Conservation (phyloP, 2,329 filamentous ascomycete genomes). For the Elsinoe arachidis region DNA sequence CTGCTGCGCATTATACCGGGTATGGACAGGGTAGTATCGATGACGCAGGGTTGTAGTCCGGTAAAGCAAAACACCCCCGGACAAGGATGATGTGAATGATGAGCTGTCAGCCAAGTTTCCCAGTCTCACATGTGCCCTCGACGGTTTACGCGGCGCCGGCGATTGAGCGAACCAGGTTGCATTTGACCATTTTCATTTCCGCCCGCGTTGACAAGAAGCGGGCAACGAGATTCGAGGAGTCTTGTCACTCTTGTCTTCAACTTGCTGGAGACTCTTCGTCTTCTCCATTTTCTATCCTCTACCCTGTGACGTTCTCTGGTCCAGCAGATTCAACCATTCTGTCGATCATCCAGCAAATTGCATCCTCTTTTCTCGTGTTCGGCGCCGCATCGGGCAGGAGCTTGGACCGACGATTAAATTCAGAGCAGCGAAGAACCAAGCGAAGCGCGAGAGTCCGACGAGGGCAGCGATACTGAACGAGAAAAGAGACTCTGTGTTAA, state of each 20-base stretch:
- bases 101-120: constrained; percentile 9
- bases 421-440: too few species aligned
- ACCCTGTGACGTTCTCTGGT: too few species aligned
- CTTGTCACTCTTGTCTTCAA: background rate
- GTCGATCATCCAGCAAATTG: constrained; percentile 5
- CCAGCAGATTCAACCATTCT: background rate
- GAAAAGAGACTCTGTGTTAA: background rate
- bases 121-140: background rate
- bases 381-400: constrained; percentile 5
- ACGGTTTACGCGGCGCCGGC: constrained; percentile 10
- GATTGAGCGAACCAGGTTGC: background rate
- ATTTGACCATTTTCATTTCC: background rate
- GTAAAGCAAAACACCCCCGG: background rate
- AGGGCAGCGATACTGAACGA: background rate
- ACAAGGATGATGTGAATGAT: background rate
- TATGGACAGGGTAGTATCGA: constrained; percentile 4
- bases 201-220: constrained; percentile 1
- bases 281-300: too few species aligned
- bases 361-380: background rate
- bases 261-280: background rate
- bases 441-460: too few species aligned
- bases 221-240: background rate
- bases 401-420: background rate
- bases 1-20: background rate
- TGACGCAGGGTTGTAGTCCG: background rate